Evolutionary conservation across 495 filamentous ascomycete species (phyloP), one percentile per base, ranked within the genome.

Genomic region (Annulohypoxylon moriforme): DNA sequence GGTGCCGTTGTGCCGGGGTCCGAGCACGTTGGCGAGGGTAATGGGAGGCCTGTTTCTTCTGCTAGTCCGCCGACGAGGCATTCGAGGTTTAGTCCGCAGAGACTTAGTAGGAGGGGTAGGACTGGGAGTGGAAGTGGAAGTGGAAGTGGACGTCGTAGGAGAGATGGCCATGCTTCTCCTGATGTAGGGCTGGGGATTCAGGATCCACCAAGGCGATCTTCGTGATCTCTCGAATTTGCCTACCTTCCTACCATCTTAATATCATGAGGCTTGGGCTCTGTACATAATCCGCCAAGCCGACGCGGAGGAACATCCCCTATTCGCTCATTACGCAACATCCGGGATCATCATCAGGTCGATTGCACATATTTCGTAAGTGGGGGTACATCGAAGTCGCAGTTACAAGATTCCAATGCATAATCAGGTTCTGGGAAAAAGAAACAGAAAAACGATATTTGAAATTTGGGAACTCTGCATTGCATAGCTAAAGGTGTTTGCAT

Each of bases 141-240:
- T 16, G 29, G 65, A 22, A 34, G 49, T n/a, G 14, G 56, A 13
- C 65, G 57, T 8, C 24, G 49, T 8, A 22, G 14, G 11, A 50
- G 31, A 40, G 55, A 57, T 5, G 13, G 29, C 18, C 47, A 22
- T 29, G 20, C 47, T 59, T 7, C 57, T 14, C 18, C 63, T 1
- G 25, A 61, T 4, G 50, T 73, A 1, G 71, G 66, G 24, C 44
- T 73, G 6, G 71, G 71, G 10, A 73, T 73, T 9, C 49, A 65
- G 24, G 22, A 69, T 13, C 61, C 42, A 33, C 53, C 29, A 4
- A 27, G 22, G 36, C 31, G 6, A 22, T 63, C 46, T 24, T n/a
- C 55, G 9, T 68, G 25, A 64, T 60, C 62, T 63, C 16, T 18
- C 47, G 7, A 20, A 11, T 7, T n/a, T 27, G 2, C 5, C n/a